Evolutionary conservation across 2,329 filamentous ascomycete genomes (phyloP), one percentile per base, ranked within the genome.

Genomic region (Penicillium sclerotiorum): DNA sequence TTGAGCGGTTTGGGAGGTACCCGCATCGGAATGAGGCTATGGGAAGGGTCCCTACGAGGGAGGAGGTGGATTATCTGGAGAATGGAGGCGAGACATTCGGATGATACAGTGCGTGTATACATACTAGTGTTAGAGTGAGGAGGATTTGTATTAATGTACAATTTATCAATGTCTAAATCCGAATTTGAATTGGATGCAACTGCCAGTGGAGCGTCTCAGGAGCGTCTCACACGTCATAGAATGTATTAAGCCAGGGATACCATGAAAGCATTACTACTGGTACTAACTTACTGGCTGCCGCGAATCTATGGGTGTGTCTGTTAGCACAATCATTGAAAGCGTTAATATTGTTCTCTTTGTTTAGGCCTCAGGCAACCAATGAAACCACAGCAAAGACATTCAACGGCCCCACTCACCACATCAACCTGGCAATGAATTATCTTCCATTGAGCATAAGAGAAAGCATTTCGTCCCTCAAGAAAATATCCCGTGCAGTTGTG

Each of bases 341-440:
- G 11, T 27, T 11, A 27, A 27, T 27, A 27, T 27, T 58, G 53
- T 57, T 53, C 49, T 58, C 56, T 62, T 63, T 60, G 59, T 59
- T 60, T 50, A 13, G 53, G 64, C 64, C 64, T 66, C 42, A 66
- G 64, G 64, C 63, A 33, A 53, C 38, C 25, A 28, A 47, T 38
- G 4, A 33, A 32, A 43, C 12, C 17, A 18, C 25, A n/a, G 15
- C 17, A 32, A 32, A 43, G 4, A 43, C 12, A 43, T 18, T 41
- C 40, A 6, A 22, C 35, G 32, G 52, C 61, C 60, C 62, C 62
- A 63, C 62, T 51, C 49, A 40, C 18, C 49, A 47, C 52, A 30
- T 55, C 30, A 28, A 45, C 32, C 30, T 25, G 12, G 23, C 13
- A 41, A n/a, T 41, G 38, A 41, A 41, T 41, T 15, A 25, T 30